These are phyloP conservation scores for Fusarium caatingaense DNA, from an alignment of 2,329 filamentous ascomycete species.

Conservation along the genomic window DNA sequence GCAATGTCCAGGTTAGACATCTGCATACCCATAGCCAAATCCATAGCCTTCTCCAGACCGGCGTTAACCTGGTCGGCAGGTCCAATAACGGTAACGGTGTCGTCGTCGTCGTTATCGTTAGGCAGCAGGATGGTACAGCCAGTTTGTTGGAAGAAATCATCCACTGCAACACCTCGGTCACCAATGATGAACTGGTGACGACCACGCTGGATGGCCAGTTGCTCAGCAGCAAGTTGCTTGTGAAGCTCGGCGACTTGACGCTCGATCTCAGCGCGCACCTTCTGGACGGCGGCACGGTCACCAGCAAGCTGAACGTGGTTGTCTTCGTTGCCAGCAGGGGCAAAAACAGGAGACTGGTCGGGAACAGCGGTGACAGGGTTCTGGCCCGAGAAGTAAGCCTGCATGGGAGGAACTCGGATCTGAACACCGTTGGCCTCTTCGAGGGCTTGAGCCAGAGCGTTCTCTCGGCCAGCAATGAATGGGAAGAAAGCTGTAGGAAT, in stretches of 20 bases:
- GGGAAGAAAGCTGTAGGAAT: constrained; percentile 95
- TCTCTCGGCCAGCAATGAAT: constrained; percentile 87
- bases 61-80: constrained; percentile 77
- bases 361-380: constrained; percentile 70
- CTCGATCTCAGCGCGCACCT: constrained; percentile 84
- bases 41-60: constrained; percentile 86
- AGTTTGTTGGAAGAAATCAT: constrained; percentile 90
- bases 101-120: constrained; percentile 80
- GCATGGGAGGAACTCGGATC: constrained; percentile 84
- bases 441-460: constrained; percentile 73
- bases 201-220: constrained; percentile 84
- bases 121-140: constrained; percentile 90
- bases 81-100: constrained; percentile 87
- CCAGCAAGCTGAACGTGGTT: constrained; percentile 87
- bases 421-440: constrained; percentile 83
- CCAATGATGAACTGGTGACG: constrained; percentile 96
- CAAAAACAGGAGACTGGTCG: constrained; percentile 76
- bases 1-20: constrained; percentile 85
- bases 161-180: constrained; percentile 79
- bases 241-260: constrained; percentile 80
- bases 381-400: constrained; percentile 77
- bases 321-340: constrained; percentile 73
- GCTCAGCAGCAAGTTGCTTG: constrained; percentile 79
- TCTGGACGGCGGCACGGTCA: constrained; percentile 84
- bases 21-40: constrained; percentile 88